Evolutionary conservation across 202 grass and related monocot genomes (phyloP), one percentile per base, ranked within the genome.

Genomic region (Bolboschoenoplectus hybrid): DNA sequence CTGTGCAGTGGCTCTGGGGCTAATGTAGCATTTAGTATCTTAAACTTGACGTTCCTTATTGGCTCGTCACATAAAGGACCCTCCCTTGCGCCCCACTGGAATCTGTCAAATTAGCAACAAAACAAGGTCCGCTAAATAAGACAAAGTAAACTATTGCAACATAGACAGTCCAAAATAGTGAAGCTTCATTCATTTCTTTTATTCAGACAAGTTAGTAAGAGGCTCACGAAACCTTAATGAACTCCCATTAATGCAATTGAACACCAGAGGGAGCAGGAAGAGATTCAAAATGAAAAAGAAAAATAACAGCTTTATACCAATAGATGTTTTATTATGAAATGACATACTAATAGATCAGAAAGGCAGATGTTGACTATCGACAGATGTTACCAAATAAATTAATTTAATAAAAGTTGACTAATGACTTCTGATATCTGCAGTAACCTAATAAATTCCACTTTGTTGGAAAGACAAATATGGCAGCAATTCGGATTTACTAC

Each of bases 1-100:
- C 97, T 90, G 63, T 99, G 91, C 89, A 99, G 91, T 69, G 97
- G 97, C 67, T 99, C 97, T 81, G 87, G 84, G 71, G 97, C 89
- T 71, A 98, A 92, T 44, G 87, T 96, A 63, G 97, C 97, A 91
- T 98, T 95, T 69, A 95, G 69, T 56, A 98, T 98, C 88, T 98
- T 98, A 83, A 98, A 96, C 82, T 98, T 98, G 44, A 96, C 97
- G 74, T 98, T 98, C 20, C 97, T 91, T 77, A 98, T 98, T 76
- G 93, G 97, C 73, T 98, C 97, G 77, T 98, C 97, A 79, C 97
- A 98, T 80, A 98, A 82, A 72, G 97, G 97, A 64, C 97, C 97
- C 92, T 98, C 97, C 87, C 97, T 91, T 14, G 97, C 97, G 32
- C 97, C 97, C 97, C 97, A 98, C 77, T 98, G 97, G 80, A 98